Evolutionary conservation across 169 alveolate species (phyloP), one percentile per base, ranked within the genome.

Genomic region (Eimeria acervulina): DNA sequence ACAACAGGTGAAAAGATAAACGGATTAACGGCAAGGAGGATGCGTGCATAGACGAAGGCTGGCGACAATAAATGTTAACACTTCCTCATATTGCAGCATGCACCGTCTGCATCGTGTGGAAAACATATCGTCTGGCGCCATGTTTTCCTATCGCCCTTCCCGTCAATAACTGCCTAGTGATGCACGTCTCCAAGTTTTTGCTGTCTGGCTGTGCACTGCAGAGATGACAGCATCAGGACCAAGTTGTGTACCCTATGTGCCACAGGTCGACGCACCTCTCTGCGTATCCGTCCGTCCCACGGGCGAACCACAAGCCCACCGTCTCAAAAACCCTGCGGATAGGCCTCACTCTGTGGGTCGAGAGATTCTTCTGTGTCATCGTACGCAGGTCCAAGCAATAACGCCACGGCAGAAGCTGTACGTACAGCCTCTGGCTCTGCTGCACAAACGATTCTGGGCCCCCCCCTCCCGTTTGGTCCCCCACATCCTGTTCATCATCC

Each of bases 241-340:
- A 66, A 66, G 26, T 12, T 66, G 21, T 40, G 31, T 12, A 19
- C 23, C 26, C 23, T 76, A 4, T 76, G 87, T 26, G 52, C 31
- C 19, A 42, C 23, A 38, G 33, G 12, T 17, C 5, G 33, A 42
- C 90, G 72, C 68, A 81, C 90, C 90, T 81, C 72, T 81, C 68
- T 47, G 90, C 90, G 70, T 85, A n/a, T 15, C 90, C 95, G 52
- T 90, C 89, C 10, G 90, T 6, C 44, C 89, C 87, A 13, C 80
- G 66, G 31, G 76, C 38, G n/a, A 72, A 90, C 95, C 95, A 90
- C 78, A 90, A 78, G 47, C 88, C 90, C 40, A 44, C 95, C 51
- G 61, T 21, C 21, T 72, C 89, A 10, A 51, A 3, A 21, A 15
- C 17, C 44, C 95, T 76, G 44, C 95, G 88, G 59, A 90, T 74